These are phyloP conservation scores for Poronia punctata DNA, from an alignment of 495 filamentous ascomycete species.

Conservation along the genomic window DNA sequence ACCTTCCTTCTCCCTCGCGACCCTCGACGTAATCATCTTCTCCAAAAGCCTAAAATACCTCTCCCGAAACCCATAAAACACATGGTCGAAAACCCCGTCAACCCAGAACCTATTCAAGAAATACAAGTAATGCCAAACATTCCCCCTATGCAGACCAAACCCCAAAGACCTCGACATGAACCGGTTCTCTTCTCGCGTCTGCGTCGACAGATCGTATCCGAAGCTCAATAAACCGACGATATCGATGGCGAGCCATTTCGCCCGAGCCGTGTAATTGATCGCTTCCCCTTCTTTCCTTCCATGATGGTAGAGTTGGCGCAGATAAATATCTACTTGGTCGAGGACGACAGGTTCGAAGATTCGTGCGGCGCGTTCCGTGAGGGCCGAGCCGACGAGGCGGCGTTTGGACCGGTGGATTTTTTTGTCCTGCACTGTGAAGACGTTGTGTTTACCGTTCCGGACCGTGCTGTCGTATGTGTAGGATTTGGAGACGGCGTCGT, in stretches of 20 bases:
- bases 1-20: constrained; percentile 1
- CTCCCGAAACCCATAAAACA: constrained; percentile 1
- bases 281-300: constrained; percentile 23
- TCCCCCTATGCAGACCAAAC: constrained; percentile 3
- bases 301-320: constrained; percentile 1
- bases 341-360: constrained; percentile 10
- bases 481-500: constrained; percentile 38
- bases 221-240: constrained; percentile 9
- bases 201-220: constrained; percentile 7
- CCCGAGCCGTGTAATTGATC: constrained; percentile 4
- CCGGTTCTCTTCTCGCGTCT: constrained; percentile 9
- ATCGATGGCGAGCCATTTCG: constrained; percentile 6
- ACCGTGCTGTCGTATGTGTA: constrained; percentile 10
- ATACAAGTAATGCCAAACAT: constrained; percentile 4
- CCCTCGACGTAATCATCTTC: constrained; percentile 9
- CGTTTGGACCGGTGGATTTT: constrained; percentile 11
- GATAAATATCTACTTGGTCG: constrained; percentile 6
- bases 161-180: constrained; percentile 1
- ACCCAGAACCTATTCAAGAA: not conserved
- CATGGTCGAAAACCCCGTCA: not conserved
- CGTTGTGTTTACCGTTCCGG: not conserved
- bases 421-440: constrained; percentile 6
- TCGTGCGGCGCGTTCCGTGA: constrained; percentile 9
- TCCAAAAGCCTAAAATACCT: constrained; percentile 10
- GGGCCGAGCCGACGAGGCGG: constrained; percentile 8